These are phyloP conservation scores for Fusarium austroafricanum DNA, from an alignment of 2,329 filamentous ascomycete genomes.

Conservation along the genomic window DNA sequence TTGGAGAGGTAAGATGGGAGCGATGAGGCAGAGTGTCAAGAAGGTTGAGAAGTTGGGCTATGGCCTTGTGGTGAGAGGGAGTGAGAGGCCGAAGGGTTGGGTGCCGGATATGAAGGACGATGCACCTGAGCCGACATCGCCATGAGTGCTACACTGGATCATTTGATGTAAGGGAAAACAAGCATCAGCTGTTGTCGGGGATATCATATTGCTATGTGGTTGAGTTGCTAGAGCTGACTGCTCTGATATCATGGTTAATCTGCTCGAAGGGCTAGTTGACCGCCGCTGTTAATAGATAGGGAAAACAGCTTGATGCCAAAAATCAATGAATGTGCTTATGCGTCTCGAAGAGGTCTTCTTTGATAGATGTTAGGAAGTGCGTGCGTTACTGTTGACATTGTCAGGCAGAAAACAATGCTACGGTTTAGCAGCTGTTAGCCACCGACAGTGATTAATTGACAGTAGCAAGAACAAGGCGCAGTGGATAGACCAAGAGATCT, in stretches of 20 bases:
- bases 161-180: neutral
- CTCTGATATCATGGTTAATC: neutral
- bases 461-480: neutral
- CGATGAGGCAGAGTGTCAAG: conserved; percentile 88
- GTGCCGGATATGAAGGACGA: conserved; percentile 76
- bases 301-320: neutral
- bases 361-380: too few relatives aligned
- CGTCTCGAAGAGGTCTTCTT: too few relatives aligned
- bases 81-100: conserved; percentile 92
- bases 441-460: neutral
- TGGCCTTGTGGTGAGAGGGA: conserved; percentile 85
- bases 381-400: neutral
- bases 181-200: neutral
- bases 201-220: conserved; percentile 11
- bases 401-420: neutral
- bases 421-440: too few relatives aligned
- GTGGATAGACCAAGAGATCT: neutral
- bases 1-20: conserved; percentile 82
- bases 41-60: conserved; percentile 96
- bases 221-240: conserved; percentile 20
- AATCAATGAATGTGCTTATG: too few relatives aligned
- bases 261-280: neutral
- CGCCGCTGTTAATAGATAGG: neutral
- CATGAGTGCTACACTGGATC: conserved; percentile 21
- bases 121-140: conserved; percentile 46